Base-by-base conservation (phyloP, 345 rosid genomes). In the Rhizophora mangle region DNA sequence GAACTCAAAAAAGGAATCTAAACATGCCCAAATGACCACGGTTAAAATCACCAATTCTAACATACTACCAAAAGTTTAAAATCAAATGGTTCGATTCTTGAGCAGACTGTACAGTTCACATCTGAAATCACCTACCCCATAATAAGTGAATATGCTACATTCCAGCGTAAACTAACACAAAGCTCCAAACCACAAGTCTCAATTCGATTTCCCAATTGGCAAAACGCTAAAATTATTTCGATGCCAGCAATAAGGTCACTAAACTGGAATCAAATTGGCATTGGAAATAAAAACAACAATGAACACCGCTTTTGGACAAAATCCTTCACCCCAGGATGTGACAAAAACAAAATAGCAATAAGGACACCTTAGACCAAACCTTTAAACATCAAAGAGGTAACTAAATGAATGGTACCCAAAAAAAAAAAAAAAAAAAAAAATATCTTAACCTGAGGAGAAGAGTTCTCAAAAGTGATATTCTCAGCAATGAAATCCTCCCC, bases 401-500 rank as follows among this genome's bases (percentile, higher is more conserved):
- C 24, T 55, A 55, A 55, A 55, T 54, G 29, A 21, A 55, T 22
- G 0, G 5, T 22, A 55, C 21, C 56, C 9, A 53, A 53, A 22
- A n/a, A 53, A 7, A 30, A 52, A 63, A 22, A 58, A 64, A 22
- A n/a, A n/a, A 53, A 53, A 22, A n/a, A 53, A 7, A 30, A 52
- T 55, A 22, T 15, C 34, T 24, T 60, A 68, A 94, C 97, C 88
- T 87, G 79, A 60, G 99, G 96, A 75, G 96, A 64, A 70, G 96
- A 92, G 73, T 95, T 95, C 84, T 95, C 96, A 68, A 95, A 92
- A 9, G 99, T 95, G 85, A 95, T 74, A 79, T 92, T 95, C 84
- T 95, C 98, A 59, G 99, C 96, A 67, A 92, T 84, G 68, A 95
- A 92, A 72, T 92, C 98, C 71, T 90, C 98, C 52, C 99, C 99